A percentile compares a stretch with the other conserved stretches of the same genome.
Evolutionary conservation across 306 rosid species (phyloP).

Genomic region (Acmispon strigosus): DNA sequence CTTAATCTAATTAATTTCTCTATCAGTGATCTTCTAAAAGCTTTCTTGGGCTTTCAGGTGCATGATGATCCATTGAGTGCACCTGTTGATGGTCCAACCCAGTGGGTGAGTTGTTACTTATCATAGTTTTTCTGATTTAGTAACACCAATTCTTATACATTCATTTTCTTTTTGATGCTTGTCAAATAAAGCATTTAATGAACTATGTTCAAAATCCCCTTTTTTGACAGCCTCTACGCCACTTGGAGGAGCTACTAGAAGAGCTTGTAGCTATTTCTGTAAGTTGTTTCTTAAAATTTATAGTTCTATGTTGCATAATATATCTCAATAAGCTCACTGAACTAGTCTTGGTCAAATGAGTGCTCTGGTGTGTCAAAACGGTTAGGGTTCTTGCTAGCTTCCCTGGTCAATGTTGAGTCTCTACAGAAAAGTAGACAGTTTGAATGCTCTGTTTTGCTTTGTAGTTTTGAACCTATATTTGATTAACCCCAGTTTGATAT

Average conservation of each 20-base stretch:
- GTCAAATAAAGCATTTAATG: background rate
- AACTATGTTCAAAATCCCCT: constrained; percentile 1
- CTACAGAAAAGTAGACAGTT: background rate
- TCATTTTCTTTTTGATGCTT: background rate
- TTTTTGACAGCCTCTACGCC: constrained; percentile 71
- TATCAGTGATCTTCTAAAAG: constrained; percentile 7
- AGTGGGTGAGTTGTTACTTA: constrained; percentile 64
- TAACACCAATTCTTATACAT: background rate
- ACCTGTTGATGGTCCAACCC: constrained; percentile 97
- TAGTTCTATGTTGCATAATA: background rate
- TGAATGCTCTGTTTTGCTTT: background rate
- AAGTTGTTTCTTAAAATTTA: constrained; percentile 33
- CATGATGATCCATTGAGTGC: constrained; percentile 93
- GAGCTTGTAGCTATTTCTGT: constrained; percentile 96
- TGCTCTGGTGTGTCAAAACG: background rate
- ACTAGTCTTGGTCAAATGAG: background rate
- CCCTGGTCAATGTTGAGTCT: background rate
- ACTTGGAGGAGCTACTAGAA: constrained; percentile 83
- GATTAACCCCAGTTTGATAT: constrained; percentile 9
- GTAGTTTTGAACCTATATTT: background rate
- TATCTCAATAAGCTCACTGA: background rate
- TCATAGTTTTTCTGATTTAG: background rate
- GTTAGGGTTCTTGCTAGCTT: background rate
- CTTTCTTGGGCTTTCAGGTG: constrained; percentile 47
- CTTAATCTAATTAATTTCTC: constrained; percentile 10